A percentile compares a stretch with the other conserved stretches of the same genome.
Conservation (phyloP, 352 stramenopile species). For the Bremia lactucae region DNA sequence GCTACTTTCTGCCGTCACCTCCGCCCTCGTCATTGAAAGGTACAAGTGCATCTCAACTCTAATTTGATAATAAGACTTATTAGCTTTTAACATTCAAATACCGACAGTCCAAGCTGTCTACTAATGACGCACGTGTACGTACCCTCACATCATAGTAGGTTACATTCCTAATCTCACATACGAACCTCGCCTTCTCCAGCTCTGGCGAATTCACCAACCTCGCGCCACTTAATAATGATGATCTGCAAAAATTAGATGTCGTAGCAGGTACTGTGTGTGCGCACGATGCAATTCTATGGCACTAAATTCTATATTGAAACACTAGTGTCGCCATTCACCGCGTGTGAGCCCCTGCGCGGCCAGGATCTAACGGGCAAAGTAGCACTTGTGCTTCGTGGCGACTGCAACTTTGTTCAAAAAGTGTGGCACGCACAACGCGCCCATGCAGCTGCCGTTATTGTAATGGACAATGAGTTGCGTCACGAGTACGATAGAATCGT, state of each 20-base stretch:
- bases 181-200: slow-evolving; percentile 10
- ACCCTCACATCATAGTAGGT: background rate
- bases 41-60: slow-evolving; percentile 3
- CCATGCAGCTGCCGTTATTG: slow-evolving; percentile 51
- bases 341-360: slow-evolving; percentile 40
- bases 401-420: slow-evolving; percentile 53
- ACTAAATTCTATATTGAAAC: background rate
- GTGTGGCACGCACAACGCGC: slow-evolving; percentile 49
- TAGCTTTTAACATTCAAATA: too few relatives aligned
- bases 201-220: slow-evolving; percentile 68
- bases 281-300: too few relatives aligned
- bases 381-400: slow-evolving; percentile 63
- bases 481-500: slow-evolving; percentile 29
- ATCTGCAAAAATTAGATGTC: slow-evolving; percentile 26
- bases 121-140: slow-evolving; percentile 66
- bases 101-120: slow-evolving; percentile 35
- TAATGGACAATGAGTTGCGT: slow-evolving; percentile 60
- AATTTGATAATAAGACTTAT: too few relatives aligned
- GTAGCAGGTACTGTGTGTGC: slow-evolving; percentile 27
- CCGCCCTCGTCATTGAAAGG: slow-evolving; percentile 42
- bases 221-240: slow-evolving; percentile 26
- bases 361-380: slow-evolving; percentile 50
- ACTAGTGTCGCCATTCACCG: slow-evolving; percentile 43
- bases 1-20: slow-evolving; percentile 7
- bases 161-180: slow-evolving; percentile 1